phyloP scores from a whole-genome alignment of 352 stramenopile genomes.

The Phytophthora cactorum region DNA sequence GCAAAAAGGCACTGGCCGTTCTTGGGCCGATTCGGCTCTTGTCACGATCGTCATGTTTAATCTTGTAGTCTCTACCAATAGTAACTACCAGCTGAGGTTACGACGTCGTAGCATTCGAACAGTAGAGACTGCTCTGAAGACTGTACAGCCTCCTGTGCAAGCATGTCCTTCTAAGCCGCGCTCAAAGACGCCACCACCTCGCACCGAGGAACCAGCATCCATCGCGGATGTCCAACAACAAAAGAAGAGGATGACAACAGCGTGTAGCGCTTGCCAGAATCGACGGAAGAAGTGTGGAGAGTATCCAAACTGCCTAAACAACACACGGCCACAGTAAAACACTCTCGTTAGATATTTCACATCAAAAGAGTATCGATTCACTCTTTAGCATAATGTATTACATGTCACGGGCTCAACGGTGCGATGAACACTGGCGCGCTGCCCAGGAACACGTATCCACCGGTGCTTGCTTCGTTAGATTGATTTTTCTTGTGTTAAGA shows the following conservation, averaged over 20 bases:
- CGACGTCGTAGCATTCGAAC: not conserved
- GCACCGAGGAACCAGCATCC: not conserved
- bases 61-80: not conserved
- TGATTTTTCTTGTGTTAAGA: too few species aligned
- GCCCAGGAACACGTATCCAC: not conserved
- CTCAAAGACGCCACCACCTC: not conserved
- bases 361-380: too few species aligned
- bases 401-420: not conserved
- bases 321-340: not conserved
- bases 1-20: not conserved
- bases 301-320: not conserved
- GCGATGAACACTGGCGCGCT: not conserved
- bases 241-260: not conserved
- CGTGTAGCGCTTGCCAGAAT: not conserved
- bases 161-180: not conserved
- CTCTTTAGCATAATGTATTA: not conserved
- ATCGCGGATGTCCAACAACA: not conserved
- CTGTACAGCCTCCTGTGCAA: not conserved
- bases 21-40: not conserved
- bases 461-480: too few species aligned
- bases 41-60: not conserved
- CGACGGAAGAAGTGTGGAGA: not conserved
- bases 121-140: not conserved
- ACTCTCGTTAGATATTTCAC: not conserved
- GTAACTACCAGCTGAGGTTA: not conserved